A percentile compares a stretch with the other conserved stretches of the same genome.
Conservation (phyloP, 805 yeast genomes). For the Candida jianshihensis region DNA sequence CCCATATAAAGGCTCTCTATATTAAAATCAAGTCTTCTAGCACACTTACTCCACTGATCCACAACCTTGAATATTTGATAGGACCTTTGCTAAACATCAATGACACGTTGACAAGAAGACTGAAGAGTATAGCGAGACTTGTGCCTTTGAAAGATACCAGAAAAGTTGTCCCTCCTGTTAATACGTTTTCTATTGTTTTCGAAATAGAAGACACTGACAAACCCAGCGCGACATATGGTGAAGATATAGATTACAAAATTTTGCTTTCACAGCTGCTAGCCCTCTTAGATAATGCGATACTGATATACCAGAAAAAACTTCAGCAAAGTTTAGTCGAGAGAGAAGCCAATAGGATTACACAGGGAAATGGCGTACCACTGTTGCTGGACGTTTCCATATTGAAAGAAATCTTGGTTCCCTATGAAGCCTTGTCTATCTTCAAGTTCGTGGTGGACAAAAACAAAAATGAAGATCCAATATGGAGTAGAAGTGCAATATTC, state of each 20-base stretch:
- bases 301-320: conserved; percentile 24
- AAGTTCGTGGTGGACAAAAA: conserved; percentile 23
- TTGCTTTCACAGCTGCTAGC: conserved; percentile 8
- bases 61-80: conserved; percentile 3
- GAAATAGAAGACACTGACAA: conserved; percentile 17
- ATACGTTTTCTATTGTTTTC: conserved; percentile 15
- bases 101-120: conserved; percentile 7
- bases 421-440: conserved; percentile 29
- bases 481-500: conserved; percentile 23
- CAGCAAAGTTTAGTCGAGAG: conserved; percentile 25
- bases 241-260: conserved; percentile 3
- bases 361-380: conserved; percentile 21
- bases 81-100: conserved; percentile 12
- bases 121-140: conserved; percentile 2
- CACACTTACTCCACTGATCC: conserved; percentile 11
- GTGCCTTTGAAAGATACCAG: conserved; percentile 2
- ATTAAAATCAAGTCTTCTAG: conserved; percentile 9
- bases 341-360: conserved; percentile 24
- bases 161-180: conserved; percentile 16
- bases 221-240: conserved; percentile 2
- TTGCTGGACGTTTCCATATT: conserved; percentile 23
- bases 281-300: conserved; percentile 22
- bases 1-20: conserved; percentile 24
- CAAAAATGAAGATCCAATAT: conserved; percentile 20
- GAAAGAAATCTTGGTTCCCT: conserved; percentile 26